phyloP scores from a whole-genome alignment of 2,329 filamentous ascomycete genomes.

The Fusarium vanettenii region DNA sequence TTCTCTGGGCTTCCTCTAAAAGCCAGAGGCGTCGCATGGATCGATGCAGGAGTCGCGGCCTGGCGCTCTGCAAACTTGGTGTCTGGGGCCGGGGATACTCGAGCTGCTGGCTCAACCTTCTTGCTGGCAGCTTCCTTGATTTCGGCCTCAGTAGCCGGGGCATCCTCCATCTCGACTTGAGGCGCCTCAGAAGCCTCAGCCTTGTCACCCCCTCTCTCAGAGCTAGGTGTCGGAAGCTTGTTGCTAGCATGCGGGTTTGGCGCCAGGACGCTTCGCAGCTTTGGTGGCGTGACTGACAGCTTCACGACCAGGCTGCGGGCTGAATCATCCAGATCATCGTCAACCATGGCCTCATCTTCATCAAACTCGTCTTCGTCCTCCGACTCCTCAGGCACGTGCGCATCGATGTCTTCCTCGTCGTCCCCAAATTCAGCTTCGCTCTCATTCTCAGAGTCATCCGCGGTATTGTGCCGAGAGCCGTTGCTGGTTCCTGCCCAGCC shows the following conservation, averaged over 20 bases:
- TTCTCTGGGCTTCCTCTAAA: constrained; percentile 74
- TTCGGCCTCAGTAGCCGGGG: constrained; percentile 10
- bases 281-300: constrained; percentile 65
- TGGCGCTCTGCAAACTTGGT: constrained; percentile 12
- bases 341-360: constrained; percentile 66
- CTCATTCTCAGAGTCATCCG: constrained; percentile 72
- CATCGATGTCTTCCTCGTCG: constrained; percentile 77
- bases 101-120: neutral
- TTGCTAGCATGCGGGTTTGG: constrained; percentile 37
- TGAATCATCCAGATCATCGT: constrained; percentile 63
- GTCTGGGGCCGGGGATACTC: constrained; percentile 24
- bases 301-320: constrained; percentile 79
- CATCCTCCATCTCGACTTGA: constrained; percentile 44
- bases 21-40: constrained; percentile 61
- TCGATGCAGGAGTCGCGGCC: constrained; percentile 47
- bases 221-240: constrained; percentile 36
- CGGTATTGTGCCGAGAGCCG: constrained; percentile 55
- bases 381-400: constrained; percentile 70
- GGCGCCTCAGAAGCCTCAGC: constrained; percentile 18
- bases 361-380: constrained; percentile 71
- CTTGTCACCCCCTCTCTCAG: constrained; percentile 32
- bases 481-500: constrained; percentile 54
- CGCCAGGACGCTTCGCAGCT: constrained; percentile 48
- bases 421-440: constrained; percentile 81
- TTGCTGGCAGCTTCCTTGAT: constrained; percentile 4